phyloP scores from a whole-genome alignment of 1,139 yeast genomes.

The Suhomyces bribrorum region DNA sequence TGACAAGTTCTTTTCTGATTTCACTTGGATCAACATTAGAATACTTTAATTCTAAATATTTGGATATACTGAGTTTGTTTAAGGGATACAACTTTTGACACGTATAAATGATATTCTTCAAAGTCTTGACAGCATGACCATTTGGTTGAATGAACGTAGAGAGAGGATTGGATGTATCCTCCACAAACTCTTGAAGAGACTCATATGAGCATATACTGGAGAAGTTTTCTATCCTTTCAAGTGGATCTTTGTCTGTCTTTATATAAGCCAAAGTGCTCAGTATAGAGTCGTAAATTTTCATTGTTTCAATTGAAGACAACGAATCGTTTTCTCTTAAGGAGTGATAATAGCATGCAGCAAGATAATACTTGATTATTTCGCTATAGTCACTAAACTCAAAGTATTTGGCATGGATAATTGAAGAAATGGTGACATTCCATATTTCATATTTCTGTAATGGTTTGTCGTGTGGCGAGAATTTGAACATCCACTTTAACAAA shows the following conservation, averaged over 20 bases:
- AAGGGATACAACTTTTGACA: conserved; percentile 46
- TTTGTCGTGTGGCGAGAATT: not conserved
- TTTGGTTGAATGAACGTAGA: conserved; percentile 25
- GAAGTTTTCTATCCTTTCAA: not conserved
- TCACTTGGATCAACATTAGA: conserved; percentile 17
- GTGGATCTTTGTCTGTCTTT: conserved; percentile 6
- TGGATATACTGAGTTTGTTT: conserved; percentile 40
- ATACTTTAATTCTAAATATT: conserved; percentile 33
- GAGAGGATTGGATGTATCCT: conserved; percentile 18
- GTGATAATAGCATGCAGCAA: conserved; percentile 31
- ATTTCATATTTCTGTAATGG: conserved; percentile 21
- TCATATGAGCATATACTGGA: not conserved
- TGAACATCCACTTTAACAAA: conserved; percentile 30
- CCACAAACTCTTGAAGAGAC: conserved; percentile 3
- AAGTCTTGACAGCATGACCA: conserved; percentile 20
- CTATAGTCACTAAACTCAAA: conserved; percentile 17
- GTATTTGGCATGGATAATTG: conserved; percentile 17
- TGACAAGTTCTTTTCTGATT: conserved; percentile 27
- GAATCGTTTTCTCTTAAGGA: conserved; percentile 6
- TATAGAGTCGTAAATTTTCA: conserved; percentile 33
- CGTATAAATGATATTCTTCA: conserved; percentile 31
- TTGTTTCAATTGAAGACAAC: conserved; percentile 31
- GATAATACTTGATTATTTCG: conserved; percentile 22
- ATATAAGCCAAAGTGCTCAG: conserved; percentile 23
- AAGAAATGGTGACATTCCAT: conserved; percentile 28